Evolutionary conservation across 1,284 basidiomycete genomes (phyloP).

Genomic region (Cutaneotrichosporon daszewskae): DNA sequence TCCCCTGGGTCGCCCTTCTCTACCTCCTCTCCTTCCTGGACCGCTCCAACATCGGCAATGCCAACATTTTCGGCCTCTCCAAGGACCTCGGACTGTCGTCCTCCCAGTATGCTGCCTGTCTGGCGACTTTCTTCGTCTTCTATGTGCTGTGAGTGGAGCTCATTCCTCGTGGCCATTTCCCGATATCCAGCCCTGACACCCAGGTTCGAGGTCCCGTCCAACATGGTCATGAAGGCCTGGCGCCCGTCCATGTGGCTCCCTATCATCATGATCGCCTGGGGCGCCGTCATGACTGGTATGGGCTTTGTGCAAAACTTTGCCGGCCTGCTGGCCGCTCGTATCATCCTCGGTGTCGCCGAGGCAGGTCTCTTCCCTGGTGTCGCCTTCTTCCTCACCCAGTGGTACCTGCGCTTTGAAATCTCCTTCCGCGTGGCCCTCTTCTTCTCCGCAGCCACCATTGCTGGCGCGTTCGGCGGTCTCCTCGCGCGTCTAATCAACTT

Average conservation of each 20-base stretch:
- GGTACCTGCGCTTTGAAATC: constrained; percentile 40
- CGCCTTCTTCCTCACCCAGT: constrained; percentile 34
- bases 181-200: too few relatives aligned
- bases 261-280: constrained; percentile 43
- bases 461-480: constrained; percentile 46
- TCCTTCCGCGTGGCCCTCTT: constrained; percentile 36
- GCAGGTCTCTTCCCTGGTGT: constrained; percentile 43
- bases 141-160: constrained; percentile 30
- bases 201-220: constrained; percentile 55
- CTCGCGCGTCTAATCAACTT: constrained; percentile 43
- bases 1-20: constrained; percentile 50
- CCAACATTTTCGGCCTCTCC: constrained; percentile 29
- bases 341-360: constrained; percentile 34
- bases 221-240: constrained; percentile 52
- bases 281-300: constrained; percentile 46
- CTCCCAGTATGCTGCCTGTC: constrained; percentile 26
- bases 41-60: constrained; percentile 65
- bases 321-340: constrained; percentile 37
- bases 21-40: constrained; percentile 67
- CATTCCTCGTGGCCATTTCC: too few relatives aligned
- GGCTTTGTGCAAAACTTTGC: constrained; percentile 45
- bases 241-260: constrained; percentile 31
- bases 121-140: constrained; percentile 42
- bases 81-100: constrained; percentile 23
- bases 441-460: constrained; percentile 42